Base-by-base conservation (phyloP, 805 yeast species). In the Suhomyces pyralidae region DNA sequence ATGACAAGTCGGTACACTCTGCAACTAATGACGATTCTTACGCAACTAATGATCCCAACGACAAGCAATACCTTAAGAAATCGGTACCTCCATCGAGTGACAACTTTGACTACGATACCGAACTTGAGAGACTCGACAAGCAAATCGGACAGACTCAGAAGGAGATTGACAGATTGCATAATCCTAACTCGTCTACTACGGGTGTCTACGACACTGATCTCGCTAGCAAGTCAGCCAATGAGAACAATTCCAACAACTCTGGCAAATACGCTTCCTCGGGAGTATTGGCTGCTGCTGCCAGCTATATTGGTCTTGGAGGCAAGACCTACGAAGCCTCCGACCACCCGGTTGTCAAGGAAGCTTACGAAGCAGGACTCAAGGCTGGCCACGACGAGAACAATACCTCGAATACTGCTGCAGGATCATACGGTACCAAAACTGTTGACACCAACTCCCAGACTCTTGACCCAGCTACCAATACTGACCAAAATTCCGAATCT, bases 61-160 rank as follows among this genome's bases (percentile, higher is more conserved):
- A 42, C 30, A 48, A 48, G 30, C 40, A 26, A 28, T 48, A 48
- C 22, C 40, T 42, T 12, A 20, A 17, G 14, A 46, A 49, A 8
- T 42, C 51, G 4, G 49, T 49, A n/a, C 47, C 58, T 9, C 56
- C 63, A 9, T 54, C 62, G 5, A 54, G 53, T 40, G 48, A 51
- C 7, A 43, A 63, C 22, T 55, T 58, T 40, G 64, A 63, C 53
- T 64, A 65, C 55, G 63, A 63, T 7, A 50, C 54, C n/a, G 64
- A 66, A 48, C 49, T 64, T 42, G 51, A 54, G 50, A 59, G 58
- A 34, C 61, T 67, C 46, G 68, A 65, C 57, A 46, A 55, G 44
- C 63, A 62, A 51, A 65, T 67, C 25, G 63, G 57, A 28, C 51
- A 56, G 24, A 65, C 71, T 10, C 67, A 67, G 53, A 54, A 49